These are phyloP conservation scores for Gnomoniopsis smithogilvyi DNA, from an alignment of 2,329 filamentous ascomycete genomes.

Conservation along the genomic window DNA sequence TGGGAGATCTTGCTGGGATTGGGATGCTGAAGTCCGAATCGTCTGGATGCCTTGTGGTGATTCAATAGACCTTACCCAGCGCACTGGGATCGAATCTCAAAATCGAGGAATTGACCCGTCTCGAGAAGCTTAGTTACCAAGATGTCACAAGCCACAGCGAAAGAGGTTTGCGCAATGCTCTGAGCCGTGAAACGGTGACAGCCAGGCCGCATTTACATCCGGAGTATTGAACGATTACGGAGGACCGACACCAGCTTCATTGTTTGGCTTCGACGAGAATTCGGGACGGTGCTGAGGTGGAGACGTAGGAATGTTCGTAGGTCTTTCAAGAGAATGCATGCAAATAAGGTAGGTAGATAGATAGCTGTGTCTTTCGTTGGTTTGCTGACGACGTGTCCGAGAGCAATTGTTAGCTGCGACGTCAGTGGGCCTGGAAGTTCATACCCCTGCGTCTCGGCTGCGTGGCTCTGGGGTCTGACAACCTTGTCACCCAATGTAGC, in stretches of 20 bases:
- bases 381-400: too few relatives aligned
- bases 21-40: not conserved
- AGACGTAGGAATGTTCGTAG: not conserved
- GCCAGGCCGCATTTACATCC: conserved; percentile 15
- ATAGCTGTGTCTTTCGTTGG: too few relatives aligned
- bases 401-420: too few relatives aligned
- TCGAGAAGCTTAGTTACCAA: not conserved
- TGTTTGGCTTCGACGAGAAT: not conserved
- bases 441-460: too few relatives aligned
- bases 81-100: not conserved
- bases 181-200: not conserved
- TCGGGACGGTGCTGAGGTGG: not conserved
- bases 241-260: not conserved
- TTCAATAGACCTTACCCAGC: not conserved
- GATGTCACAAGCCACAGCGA: conserved; percentile 5
- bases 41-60: not conserved
- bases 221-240: not conserved
- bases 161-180: conserved; percentile 7
- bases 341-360: not conserved
- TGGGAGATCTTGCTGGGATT: not conserved
- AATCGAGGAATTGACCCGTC: not conserved
- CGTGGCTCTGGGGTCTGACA: not conserved
- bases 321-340: not conserved
- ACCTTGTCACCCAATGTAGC: too few relatives aligned
- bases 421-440: too few relatives aligned